Base-by-base conservation (phyloP, 257 asterid species). In the Galeopsis tetrahit region DNA sequence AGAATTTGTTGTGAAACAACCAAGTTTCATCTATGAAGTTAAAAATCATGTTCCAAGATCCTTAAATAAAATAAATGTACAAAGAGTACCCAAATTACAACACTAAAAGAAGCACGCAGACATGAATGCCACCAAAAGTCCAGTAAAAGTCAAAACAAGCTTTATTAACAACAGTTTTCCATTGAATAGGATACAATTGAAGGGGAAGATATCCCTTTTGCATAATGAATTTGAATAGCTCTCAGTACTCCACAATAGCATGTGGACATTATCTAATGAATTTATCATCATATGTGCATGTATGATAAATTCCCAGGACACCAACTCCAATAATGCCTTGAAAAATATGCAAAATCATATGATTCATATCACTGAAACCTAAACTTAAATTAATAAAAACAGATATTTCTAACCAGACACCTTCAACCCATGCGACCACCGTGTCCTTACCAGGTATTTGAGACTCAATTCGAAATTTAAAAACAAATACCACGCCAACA, bases 221-320 rank as follows among this genome's bases (percentile, higher is more conserved):
- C 68, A 40, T 35, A 49, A 66, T 68, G 51, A 40, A 21, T 34
- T 71, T 49, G 43, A 48, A 63, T n/a, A 66, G 49, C 60, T 46
- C 34, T 9, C 11, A 28, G 51, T 15, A 36, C 52, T 49, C 57
- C 28, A 40, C 15, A 74, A 36, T 35, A 59, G 42, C 21, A 40
- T 15, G 4, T 36, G 6, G 15, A 38, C 56, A 15, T 34, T 8
- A 46, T 59, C 49, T 68, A 36, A 63, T 49, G 53, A 62, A 55
- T 33, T 68, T 13, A 4, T 14, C 21, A 13, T 14, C 28, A 59
- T 14, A 39, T 43, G 28, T 5, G 52, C 11, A 10, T 61, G 34
- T 28, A 32, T 36, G 28, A 76, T 15, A 11, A 36, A 59, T 10
- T 39, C 66, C 40, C 13, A 4, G 0, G 10, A 48, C 35, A 42